phyloP scores from a whole-genome alignment of 805 yeast genomes.

The Hanseniaspora occidentalis region DNA sequence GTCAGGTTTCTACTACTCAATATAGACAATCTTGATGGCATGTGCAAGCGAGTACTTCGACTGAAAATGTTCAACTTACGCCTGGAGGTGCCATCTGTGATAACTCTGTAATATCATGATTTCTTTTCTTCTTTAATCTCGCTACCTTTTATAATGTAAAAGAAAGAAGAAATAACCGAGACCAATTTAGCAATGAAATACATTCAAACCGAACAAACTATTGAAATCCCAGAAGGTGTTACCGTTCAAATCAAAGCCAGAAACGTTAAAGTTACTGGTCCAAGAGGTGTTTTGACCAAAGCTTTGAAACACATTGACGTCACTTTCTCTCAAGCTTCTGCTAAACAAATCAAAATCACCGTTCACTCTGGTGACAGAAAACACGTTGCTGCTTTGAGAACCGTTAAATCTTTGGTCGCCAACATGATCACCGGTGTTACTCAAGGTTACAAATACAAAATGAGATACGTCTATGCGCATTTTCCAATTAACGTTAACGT shows the following conservation, averaged over 20 bases:
- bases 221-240: constrained; percentile 88
- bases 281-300: constrained; percentile 91
- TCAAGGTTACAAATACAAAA: constrained; percentile 97
- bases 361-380: constrained; percentile 99
- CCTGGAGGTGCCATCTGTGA: too few species aligned
- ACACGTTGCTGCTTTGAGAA: constrained; percentile 93
- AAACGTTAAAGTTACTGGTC: constrained; percentile 82
- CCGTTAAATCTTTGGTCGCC: constrained; percentile 65
- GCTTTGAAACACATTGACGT: constrained; percentile 90
- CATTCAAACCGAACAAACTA: constrained; percentile 76
- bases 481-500: constrained; percentile 99
- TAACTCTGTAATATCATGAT: too few species aligned
- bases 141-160: too few species aligned
- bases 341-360: constrained; percentile 68
- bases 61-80: too few species aligned
- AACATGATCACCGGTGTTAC: constrained; percentile 98
- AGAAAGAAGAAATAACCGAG: background rate
- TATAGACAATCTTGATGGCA: too few species aligned
- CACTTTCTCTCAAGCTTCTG: constrained; percentile 50
- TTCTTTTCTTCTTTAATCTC: too few species aligned
- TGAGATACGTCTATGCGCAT: constrained; percentile 99
- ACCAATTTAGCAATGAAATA: constrained; percentile 49
- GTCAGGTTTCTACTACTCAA: too few species aligned
- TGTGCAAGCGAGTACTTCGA: too few species aligned
- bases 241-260: constrained; percentile 86